Conservation (phyloP, 2,329 filamentous ascomycete genomes). For the Leptosphaerulina australis region DNA sequence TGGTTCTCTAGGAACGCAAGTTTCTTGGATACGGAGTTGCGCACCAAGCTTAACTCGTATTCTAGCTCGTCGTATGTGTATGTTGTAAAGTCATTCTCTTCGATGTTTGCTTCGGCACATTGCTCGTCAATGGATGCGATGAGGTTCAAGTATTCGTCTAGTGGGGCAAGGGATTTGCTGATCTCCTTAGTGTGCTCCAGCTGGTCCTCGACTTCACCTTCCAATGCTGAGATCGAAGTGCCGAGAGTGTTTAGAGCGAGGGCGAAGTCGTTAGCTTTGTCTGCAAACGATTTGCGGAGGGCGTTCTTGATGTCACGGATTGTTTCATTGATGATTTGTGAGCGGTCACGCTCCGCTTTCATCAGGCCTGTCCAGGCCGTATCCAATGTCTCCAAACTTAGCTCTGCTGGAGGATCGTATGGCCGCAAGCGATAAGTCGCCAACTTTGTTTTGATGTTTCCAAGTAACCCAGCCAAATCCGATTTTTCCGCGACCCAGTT, state of each 20-base stretch:
- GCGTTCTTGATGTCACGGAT: slow-evolving; percentile 99
- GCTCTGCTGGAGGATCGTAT: slow-evolving; percentile 85
- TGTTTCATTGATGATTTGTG: slow-evolving; percentile 95
- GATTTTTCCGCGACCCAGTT: slow-evolving; percentile 98
- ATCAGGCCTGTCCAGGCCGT: slow-evolving; percentile 80
- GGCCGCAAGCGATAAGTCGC: slow-evolving; percentile 90
- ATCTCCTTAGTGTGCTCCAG: slow-evolving; percentile 84
- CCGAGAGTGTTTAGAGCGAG: slow-evolving; percentile 94
- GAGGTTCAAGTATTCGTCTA: slow-evolving; percentile 89
- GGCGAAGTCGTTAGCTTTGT: slow-evolving; percentile 98
- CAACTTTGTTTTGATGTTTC: slow-evolving; percentile 98
- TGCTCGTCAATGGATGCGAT: slow-evolving; percentile 86
- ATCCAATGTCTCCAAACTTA: slow-evolving; percentile 83
- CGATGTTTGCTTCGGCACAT: slow-evolving; percentile 95
- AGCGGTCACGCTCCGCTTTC: slow-evolving; percentile 82
- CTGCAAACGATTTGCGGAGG: slow-evolving; percentile 88
- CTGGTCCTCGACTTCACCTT: slow-evolving; percentile 96
- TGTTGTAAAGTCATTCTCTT: slow-evolving; percentile 99
- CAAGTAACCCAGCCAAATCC: slow-evolving; percentile 87
- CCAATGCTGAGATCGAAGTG: slow-evolving; percentile 91
- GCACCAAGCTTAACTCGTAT: slow-evolving; percentile 91
- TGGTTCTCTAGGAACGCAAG: slow-evolving; percentile 97
- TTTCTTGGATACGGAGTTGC: slow-evolving; percentile 93
- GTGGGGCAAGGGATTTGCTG: slow-evolving; percentile 80
- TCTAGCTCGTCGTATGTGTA: slow-evolving; percentile 96